Percentiles rank a stretch among this genome's conserved stretches.
Conservation (phyloP, 2,329 filamentous ascomycete genomes). For the Coniochaeta hoffmannii region DNA sequence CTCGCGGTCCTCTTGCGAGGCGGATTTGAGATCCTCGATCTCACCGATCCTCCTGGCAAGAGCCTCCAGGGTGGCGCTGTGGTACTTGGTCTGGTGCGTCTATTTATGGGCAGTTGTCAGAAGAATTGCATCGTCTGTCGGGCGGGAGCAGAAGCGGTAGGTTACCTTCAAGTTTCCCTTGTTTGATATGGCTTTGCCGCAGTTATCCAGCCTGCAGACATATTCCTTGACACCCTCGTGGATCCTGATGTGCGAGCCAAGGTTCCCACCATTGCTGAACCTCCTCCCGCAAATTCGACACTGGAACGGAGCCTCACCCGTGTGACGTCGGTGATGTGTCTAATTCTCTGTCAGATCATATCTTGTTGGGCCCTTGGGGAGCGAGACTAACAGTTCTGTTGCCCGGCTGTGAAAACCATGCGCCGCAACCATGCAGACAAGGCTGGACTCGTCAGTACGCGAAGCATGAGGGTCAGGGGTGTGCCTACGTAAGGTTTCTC, state of each 20-base stretch:
- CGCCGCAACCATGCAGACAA: conserved; percentile 66
- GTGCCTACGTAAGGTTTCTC: conserved; percentile 77
- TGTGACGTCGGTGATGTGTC: conserved; percentile 84
- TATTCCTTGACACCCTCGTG: conserved; percentile 74
- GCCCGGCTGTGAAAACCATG: conserved; percentile 71
- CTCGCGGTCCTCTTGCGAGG: conserved; percentile 63
- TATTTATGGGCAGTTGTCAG: conserved; percentile 31
- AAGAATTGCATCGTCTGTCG: too few species aligned
- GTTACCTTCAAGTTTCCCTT: conserved; percentile 82
- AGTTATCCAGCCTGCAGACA: conserved; percentile 73
- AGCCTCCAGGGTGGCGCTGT: conserved; percentile 62
- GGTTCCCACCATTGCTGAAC: conserved; percentile 81
- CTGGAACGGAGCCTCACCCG: conserved; percentile 75
- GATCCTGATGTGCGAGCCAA: conserved; percentile 74
- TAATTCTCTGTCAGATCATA: conserved; percentile 24
- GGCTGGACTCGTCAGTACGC: conserved; percentile 27
- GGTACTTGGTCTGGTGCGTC: conserved; percentile 94
- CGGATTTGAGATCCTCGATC: conserved; percentile 50
- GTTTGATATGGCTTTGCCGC: conserved; percentile 71
- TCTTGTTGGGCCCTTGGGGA: background rate
- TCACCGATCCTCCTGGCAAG: conserved; percentile 66
- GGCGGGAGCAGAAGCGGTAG: background rate
- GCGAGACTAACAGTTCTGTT: background rate
- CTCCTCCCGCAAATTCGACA: conserved; percentile 74
- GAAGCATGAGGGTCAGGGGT: background rate